phyloP scores from a whole-genome alignment of 176 grass and related monocot genomes.

The Thinopyrum elongatum region DNA sequence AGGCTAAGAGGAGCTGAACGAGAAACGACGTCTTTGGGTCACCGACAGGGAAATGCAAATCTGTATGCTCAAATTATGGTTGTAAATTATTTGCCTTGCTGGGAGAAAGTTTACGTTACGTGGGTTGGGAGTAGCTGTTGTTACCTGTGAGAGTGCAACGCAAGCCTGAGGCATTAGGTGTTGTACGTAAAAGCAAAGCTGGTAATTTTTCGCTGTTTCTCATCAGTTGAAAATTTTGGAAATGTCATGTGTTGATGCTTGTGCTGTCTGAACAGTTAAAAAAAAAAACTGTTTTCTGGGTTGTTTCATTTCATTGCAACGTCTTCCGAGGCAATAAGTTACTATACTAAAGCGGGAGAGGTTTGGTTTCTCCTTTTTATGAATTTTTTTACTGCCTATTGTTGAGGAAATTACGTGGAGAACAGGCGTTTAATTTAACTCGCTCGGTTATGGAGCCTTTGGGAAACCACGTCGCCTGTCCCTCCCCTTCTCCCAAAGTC shows the following conservation, averaged over 20 bases:
- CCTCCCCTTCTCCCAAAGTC: too few relatives aligned
- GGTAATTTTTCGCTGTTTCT: slow-evolving; percentile 8
- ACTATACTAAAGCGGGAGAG: too few relatives aligned
- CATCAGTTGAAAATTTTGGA: slow-evolving; percentile 16
- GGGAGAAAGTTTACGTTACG: neutral
- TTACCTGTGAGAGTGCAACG: neutral
- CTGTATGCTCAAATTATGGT: neutral
- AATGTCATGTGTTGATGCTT: neutral
- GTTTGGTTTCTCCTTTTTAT: too few relatives aligned
- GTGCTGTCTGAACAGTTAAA: neutral
- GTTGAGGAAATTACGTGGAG: too few relatives aligned
- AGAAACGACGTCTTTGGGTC: neutral
- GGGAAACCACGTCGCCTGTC: too few relatives aligned
- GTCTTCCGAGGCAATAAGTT: too few relatives aligned
- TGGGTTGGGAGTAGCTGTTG: neutral
- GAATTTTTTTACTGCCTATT: too few relatives aligned
- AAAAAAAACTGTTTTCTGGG: neutral
- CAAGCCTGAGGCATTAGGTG: slow-evolving; percentile 17
- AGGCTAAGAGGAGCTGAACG: neutral
- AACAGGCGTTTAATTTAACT: too few relatives aligned
- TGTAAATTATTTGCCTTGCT: slow-evolving; percentile 16
- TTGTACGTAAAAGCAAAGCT: slow-evolving; percentile 30
- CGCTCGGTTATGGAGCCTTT: too few relatives aligned
- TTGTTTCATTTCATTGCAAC: neutral
- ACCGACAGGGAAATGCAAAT: neutral